Base-by-base conservation (phyloP, 257 asterid species). In the Solanum appendiculatum region DNA sequence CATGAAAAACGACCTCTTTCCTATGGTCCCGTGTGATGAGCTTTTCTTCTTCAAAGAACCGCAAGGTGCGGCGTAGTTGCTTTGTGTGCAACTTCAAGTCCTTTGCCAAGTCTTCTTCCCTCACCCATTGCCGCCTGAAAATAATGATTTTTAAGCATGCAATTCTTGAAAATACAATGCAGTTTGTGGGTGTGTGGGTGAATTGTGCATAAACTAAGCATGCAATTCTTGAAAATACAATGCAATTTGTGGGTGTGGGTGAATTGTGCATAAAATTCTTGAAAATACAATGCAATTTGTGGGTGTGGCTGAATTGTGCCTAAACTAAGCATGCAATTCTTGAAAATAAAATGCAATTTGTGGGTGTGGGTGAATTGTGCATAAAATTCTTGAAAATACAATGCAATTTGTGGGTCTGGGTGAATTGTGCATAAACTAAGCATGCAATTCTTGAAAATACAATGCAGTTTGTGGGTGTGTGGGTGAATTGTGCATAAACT, bases 71-170 rank as follows among this genome's bases (percentile, higher is more conserved):
- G 37, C 99, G 97, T 75, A 97, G 95, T 90, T 97, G 99, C 92
- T 97, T 97, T 6, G 99, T 91, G 90, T 97, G 99, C 91, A 97
- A 92, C 94, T 96, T 97, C 94, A 97, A 91, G 89, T 94, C 98
- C 93, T 94, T 97, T 44, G 99, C 99, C 95, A 97, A 93, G 86
- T 97, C 98, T 90, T 97, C 99, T 89, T 97, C 99, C 90, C 98
- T 91, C 74, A 95, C 95, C 99, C 99, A 97, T 88, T 94, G 98
- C 75, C 96, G 94, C 91, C 99, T 95, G 91, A 85, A 86, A 90
- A 9, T 5, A 5, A 87, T 87, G 70, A 87, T 73, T 83, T 68
- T 54, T 54, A 54, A 54, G 25, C 25, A 20, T 54, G 63, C 63
- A 54, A 20, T 54, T 54, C 63, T 54, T 54, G 63, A 54, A 20